Conservation (phyloP, 1,284 basidiomycete species). For the Ceratorhiza oryzae-sativae region DNA sequence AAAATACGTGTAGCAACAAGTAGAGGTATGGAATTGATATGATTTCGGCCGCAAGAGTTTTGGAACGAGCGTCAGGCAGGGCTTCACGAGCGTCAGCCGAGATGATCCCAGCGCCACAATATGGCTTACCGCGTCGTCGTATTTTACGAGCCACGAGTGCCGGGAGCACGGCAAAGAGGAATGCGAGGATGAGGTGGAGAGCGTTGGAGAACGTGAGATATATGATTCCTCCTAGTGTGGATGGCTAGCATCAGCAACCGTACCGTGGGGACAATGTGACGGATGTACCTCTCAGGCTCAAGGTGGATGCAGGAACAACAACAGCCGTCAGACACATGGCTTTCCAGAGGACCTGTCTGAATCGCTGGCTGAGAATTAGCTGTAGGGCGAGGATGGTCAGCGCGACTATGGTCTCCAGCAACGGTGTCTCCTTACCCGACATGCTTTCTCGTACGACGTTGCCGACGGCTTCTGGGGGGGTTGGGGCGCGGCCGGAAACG, state of each 20-base stretch:
- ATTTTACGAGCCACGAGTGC: slow-evolving; percentile 28
- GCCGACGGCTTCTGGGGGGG: slow-evolving; percentile 29
- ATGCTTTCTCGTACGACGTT: slow-evolving; percentile 32
- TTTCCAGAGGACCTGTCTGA: slow-evolving; percentile 12
- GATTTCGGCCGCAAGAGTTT: slow-evolving; percentile 21
- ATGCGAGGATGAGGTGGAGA: slow-evolving; percentile 8
- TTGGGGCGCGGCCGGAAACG: slow-evolving; percentile 28
- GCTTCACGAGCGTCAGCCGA: background rate
- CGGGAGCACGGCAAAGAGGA: slow-evolving; percentile 20
- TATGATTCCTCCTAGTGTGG: background rate
- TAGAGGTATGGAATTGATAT: slow-evolving; percentile 1
- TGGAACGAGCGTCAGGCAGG: background rate
- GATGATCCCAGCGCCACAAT: background rate
- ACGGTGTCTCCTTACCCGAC: slow-evolving; percentile 11
- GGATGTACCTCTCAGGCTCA: slow-evolving; percentile 15
- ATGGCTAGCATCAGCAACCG: background rate
- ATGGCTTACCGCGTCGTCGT: slow-evolving; percentile 22
- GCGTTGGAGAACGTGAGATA: slow-evolving; percentile 8
- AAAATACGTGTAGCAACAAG: slow-evolving; percentile 1
- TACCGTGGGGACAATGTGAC: background rate
- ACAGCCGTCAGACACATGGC: background rate
- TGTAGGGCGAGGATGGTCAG: background rate
- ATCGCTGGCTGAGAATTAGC: slow-evolving; percentile 33
- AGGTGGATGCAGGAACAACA: slow-evolving; percentile 7
- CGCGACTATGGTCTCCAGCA: background rate